Conservation (phyloP, 208 protist species). For the Wallacemonas collosoma region DNA sequence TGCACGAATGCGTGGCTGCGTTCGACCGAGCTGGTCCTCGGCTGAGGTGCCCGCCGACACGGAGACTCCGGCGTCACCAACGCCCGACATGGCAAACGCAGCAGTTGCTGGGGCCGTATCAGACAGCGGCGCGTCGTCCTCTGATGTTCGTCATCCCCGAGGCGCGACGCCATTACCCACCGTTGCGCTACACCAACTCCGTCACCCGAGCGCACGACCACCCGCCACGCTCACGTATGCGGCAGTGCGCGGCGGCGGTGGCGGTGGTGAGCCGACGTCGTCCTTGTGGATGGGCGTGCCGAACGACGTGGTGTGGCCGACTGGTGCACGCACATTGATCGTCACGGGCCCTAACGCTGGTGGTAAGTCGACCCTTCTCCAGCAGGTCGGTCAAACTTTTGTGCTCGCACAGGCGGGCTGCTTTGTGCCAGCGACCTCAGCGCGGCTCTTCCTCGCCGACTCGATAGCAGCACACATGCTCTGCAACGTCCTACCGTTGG, state of each 20-base stretch:
- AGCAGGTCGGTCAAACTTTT: conserved; percentile 86
- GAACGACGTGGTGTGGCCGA: conserved; percentile 15
- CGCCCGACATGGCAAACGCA: no score
- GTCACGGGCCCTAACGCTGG: conserved; percentile 93
- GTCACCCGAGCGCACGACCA: conserved; percentile 6
- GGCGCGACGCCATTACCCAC: background rate
- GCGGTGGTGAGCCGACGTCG: conserved; percentile 8
- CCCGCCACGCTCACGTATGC: background rate
- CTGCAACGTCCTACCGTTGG: conserved; percentile 67
- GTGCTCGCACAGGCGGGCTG: conserved; percentile 93
- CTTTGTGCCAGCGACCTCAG: conserved; percentile 80
- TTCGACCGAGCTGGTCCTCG: conserved; percentile 35
- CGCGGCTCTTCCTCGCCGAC: conserved; percentile 64
- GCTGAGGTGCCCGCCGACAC: conserved; percentile 28
- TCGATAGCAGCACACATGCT: conserved; percentile 81
- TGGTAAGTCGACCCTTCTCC: conserved; percentile 95
- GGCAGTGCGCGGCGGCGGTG: background rate
- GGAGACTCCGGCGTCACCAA: background rate
- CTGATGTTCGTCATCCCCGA: no score
- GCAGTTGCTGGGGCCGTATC: no score
- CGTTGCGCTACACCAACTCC: background rate
- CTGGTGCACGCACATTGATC: conserved; percentile 55
- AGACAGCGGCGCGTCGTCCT: no score
- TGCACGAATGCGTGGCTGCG: conserved; percentile 42
- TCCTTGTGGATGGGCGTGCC: background rate